phyloP scores from a whole-genome alignment of 495 filamentous ascomycete species.

The Talaromyces wortmannii region DNA sequence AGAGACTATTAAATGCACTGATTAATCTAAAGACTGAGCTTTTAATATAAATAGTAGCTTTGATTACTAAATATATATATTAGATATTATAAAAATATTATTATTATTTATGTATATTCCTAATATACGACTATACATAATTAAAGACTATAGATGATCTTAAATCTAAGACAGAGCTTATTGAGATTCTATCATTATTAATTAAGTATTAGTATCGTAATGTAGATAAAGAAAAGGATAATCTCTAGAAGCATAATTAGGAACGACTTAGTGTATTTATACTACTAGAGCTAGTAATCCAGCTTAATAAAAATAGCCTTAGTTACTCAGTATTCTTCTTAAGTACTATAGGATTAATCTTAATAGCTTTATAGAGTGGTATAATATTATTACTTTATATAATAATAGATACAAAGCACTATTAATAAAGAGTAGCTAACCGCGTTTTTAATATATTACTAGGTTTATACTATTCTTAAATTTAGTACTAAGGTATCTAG shows the following conservation, averaged over 20 bases:
- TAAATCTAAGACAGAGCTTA: background rate
- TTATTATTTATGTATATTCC: slow-evolving; percentile 1
- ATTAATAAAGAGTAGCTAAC: background rate
- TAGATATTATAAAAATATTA: background rate
- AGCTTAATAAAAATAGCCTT: background rate
- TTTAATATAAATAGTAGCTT: background rate
- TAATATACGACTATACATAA: background rate
- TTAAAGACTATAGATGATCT: background rate
- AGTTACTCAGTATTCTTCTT: background rate
- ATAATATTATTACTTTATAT: slow-evolving; percentile 1
- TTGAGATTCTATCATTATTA: background rate
- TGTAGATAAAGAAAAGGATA: background rate
- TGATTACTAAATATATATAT: background rate
- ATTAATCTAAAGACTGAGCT: background rate
- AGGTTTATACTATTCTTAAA: background rate
- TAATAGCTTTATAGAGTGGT: background rate
- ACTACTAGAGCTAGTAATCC: background rate
- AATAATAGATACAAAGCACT: background rate
- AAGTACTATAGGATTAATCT: background rate
- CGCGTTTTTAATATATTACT: background rate
- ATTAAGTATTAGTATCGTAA: background rate
- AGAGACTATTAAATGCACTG: background rate
- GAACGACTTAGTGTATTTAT: background rate
- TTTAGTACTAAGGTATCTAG: background rate
- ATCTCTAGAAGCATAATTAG: background rate